Conservation (phyloP, 2,329 filamentous ascomycete species). For the Aspergillus phoenicis region DNA sequence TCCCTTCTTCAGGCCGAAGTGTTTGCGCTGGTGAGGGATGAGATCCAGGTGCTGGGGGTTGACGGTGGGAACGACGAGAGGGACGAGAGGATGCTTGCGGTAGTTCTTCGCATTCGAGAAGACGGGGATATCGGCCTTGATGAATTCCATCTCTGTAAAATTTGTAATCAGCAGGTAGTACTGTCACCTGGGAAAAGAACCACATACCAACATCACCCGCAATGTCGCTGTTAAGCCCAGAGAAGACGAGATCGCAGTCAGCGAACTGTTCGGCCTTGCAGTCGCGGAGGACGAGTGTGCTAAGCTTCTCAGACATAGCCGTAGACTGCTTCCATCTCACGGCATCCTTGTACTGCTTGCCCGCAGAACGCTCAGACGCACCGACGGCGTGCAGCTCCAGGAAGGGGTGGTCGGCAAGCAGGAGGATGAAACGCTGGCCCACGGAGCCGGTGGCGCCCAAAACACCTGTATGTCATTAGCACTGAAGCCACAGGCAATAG, state of each 20-base stretch:
- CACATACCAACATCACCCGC: constrained; percentile 82
- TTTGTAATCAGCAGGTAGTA: constrained; percentile 4
- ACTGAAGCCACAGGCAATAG: not conserved
- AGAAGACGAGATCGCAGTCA: constrained; percentile 93
- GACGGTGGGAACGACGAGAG: constrained; percentile 91
- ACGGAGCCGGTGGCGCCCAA: constrained; percentile 92
- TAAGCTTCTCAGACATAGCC: constrained; percentile 75
- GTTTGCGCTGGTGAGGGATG: constrained; percentile 82
- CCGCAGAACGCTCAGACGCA: constrained; percentile 83
- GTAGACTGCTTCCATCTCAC: constrained; percentile 91
- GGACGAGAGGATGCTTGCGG: constrained; percentile 84
- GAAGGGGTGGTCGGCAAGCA: constrained; percentile 83
- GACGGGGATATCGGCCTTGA: constrained; percentile 82
- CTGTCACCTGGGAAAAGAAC: not conserved
- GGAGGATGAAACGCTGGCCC: constrained; percentile 90
- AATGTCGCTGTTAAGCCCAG: constrained; percentile 87
- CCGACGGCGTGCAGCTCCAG: constrained; percentile 86
- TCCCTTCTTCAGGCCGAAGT: constrained; percentile 74
- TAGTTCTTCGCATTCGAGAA: constrained; percentile 99
- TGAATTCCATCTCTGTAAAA: constrained; percentile 78
- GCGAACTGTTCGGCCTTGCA: constrained; percentile 80
- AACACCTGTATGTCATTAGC: constrained; percentile 58
- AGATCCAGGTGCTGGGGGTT: constrained; percentile 85
- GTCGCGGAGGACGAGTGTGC: constrained; percentile 79
- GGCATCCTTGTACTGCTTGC: constrained; percentile 93